Conservation (phyloP, 1,284 basidiomycete species). For the Apiotrichum siamense region DNA sequence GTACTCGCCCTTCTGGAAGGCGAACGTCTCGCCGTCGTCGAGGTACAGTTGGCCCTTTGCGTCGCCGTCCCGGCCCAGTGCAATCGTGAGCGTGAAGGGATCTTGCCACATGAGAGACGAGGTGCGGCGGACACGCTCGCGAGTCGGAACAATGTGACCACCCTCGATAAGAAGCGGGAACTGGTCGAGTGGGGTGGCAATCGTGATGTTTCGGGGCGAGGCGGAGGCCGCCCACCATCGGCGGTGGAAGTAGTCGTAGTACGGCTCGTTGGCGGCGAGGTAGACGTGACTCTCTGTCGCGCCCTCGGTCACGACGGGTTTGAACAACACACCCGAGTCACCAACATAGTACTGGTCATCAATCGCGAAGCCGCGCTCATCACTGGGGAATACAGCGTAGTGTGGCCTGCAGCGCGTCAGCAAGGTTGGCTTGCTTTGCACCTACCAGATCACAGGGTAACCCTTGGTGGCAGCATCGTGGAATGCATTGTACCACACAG, state of each 20-base stretch:
- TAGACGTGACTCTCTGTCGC: conserved; percentile 70
- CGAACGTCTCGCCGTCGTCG: conserved; percentile 87
- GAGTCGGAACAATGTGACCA: conserved; percentile 81
- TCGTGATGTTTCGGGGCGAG: conserved; percentile 61
- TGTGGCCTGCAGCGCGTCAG: conserved; percentile 59
- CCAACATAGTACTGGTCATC: conserved; percentile 96
- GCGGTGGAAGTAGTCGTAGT: conserved; percentile 87
- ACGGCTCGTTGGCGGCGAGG: conserved; percentile 81
- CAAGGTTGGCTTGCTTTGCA: neutral
- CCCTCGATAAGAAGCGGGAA: conserved; percentile 85
- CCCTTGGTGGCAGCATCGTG: conserved; percentile 73
- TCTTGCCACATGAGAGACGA: conserved; percentile 84
- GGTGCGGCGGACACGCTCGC: conserved; percentile 78
- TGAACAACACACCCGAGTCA: conserved; percentile 79
- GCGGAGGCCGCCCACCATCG: conserved; percentile 60
- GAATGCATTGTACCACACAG: conserved; percentile 97
- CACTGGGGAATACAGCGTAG: conserved; percentile 85
- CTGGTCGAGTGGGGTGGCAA: conserved; percentile 69
- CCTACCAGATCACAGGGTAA: conserved; percentile 67
- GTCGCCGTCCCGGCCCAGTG: conserved; percentile 59
- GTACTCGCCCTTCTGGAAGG: conserved; percentile 69
- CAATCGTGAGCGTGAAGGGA: conserved; percentile 86
- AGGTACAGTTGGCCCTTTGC: conserved; percentile 86
- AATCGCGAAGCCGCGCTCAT: conserved; percentile 72
- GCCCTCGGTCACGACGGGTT: conserved; percentile 77